Conservation (phyloP, 208 protist genomes). For the Trypanosoma mega region DNA sequence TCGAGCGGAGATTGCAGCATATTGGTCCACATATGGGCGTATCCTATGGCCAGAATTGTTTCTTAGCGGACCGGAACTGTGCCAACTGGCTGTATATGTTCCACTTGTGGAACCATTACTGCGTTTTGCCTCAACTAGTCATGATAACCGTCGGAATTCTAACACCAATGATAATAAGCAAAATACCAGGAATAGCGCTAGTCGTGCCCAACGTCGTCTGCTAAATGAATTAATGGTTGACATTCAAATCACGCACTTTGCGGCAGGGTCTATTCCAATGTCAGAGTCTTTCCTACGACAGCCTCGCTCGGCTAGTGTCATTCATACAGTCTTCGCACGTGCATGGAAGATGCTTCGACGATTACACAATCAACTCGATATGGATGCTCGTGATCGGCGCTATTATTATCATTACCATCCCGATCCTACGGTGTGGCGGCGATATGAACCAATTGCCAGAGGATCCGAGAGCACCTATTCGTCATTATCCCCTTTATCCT, state of each 20-base stretch:
- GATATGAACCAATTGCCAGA: not conserved
- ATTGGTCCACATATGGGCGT: constrained; percentile 64
- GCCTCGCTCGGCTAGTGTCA: constrained; percentile 19
- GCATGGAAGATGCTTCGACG: constrained; percentile 25
- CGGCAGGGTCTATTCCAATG: constrained; percentile 24
- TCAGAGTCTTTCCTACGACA: constrained; percentile 22
- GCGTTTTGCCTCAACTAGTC: too few relatives aligned
- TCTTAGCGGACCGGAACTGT: constrained; percentile 60
- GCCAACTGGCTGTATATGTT: constrained; percentile 60
- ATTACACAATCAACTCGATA: constrained; percentile 29
- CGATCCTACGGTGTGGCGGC: constrained; percentile 11
- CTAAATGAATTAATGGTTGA: constrained; percentile 23
- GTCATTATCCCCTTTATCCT: too few relatives aligned
- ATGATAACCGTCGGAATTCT: too few relatives aligned
- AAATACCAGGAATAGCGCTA: too few relatives aligned
- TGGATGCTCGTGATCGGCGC: constrained; percentile 21
- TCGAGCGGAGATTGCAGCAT: constrained; percentile 40
- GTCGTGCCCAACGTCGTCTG: not conserved
- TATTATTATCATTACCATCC: constrained; percentile 21
- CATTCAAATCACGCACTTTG: constrained; percentile 34
- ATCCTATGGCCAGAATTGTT: constrained; percentile 55
- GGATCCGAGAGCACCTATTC: too few relatives aligned
- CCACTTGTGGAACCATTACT: constrained; percentile 36
- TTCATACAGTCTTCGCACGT: constrained; percentile 22
- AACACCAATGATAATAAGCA: too few relatives aligned